Percentiles rank a stretch among this genome's conserved stretches.
Conservation (phyloP, 2,329 filamentous ascomycete genomes). For the Penicillium corylophilum region DNA sequence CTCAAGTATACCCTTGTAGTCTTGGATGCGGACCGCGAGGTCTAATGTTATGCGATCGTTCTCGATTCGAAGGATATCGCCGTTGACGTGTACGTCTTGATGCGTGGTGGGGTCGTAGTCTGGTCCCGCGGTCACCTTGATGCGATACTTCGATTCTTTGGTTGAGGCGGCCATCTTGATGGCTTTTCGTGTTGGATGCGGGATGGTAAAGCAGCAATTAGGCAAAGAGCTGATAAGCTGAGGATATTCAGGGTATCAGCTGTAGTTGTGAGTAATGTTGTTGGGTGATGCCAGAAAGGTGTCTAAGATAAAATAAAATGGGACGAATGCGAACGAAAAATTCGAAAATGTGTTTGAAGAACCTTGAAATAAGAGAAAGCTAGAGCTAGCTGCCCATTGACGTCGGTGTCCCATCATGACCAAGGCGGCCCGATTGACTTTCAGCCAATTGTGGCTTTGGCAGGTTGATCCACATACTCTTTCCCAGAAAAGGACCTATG, state of each 20-base stretch:
- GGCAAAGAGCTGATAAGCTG: background rate
- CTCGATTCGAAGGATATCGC: slow-evolving; percentile 60
- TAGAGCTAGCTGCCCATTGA: slow-evolving; percentile 1
- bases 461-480: no score
- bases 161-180: background rate
- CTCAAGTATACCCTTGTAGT: slow-evolving; percentile 49
- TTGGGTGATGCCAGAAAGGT: background rate
- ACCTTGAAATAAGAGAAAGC: background rate
- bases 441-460: background rate
- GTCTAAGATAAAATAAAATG: background rate
- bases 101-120: slow-evolving; percentile 73
- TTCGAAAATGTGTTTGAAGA: background rate
- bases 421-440: background rate
- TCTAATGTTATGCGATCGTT: slow-evolving; percentile 64
- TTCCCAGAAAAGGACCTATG: no score
- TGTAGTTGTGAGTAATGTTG: background rate
- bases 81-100: slow-evolving; percentile 73
- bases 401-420: slow-evolving; percentile 6
- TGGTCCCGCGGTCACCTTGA: slow-evolving; percentile 78
- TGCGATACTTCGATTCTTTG: slow-evolving; percentile 56
- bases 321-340: background rate
- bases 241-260: background rate
- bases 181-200: background rate
- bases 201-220: background rate
- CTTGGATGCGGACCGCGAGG: slow-evolving; percentile 72